Evolutionary conservation across 2,329 filamentous ascomycete genomes (phyloP).

Genomic region (Colletotrichum kahawae): DNA sequence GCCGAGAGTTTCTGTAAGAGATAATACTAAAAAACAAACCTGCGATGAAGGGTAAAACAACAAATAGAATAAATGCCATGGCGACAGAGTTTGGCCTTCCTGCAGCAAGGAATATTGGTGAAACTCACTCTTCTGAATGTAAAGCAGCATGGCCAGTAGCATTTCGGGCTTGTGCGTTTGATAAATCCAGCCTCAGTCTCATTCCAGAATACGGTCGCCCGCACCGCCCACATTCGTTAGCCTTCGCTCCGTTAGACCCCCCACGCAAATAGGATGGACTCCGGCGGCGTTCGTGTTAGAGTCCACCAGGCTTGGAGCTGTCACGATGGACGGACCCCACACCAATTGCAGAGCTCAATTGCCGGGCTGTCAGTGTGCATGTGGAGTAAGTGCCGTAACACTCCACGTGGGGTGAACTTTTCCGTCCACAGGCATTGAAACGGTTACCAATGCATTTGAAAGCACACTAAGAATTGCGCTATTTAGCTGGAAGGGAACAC

Average conservation of each 20-base stretch:
- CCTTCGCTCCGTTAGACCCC: neutral
- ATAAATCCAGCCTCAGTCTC: neutral
- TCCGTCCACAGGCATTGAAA: neutral
- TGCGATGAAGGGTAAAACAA: neutral
- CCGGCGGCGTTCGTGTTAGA: neutral
- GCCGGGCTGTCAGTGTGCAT: neutral
- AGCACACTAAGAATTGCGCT: neutral
- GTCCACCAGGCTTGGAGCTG: neutral
- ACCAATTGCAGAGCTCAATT: neutral
- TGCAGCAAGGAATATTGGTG: neutral
- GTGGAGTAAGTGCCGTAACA: neutral
- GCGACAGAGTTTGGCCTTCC: neutral
- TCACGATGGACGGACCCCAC: neutral
- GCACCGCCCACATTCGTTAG: neutral
- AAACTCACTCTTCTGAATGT: neutral
- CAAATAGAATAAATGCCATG: neutral
- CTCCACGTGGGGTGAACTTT: constrained; percentile 11
- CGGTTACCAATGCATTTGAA: neutral
- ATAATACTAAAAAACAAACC: neutral
- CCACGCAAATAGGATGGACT: neutral
- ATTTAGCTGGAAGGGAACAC: neutral
- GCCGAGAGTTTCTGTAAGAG: neutral
- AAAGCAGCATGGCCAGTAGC: neutral
- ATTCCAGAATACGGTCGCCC: neutral
- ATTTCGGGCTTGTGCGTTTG: neutral